Conservation (phyloP, 2,329 filamentous ascomycete species). For the Fusarium nematophilum region DNA sequence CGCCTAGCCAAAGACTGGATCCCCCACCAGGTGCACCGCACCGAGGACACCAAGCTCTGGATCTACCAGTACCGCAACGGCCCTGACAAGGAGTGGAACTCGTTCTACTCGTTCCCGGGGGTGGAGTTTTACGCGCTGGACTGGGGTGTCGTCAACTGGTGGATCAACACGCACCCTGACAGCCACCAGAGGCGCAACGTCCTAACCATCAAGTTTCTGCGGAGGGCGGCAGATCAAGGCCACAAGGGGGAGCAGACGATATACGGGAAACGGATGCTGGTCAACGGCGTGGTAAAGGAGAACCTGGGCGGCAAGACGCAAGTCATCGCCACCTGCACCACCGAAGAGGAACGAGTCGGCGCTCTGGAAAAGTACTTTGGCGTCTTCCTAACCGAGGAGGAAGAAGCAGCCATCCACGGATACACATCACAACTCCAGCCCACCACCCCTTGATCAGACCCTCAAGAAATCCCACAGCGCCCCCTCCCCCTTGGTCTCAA, state of each 20-base stretch:
- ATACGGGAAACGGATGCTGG: slow-evolving; percentile 41
- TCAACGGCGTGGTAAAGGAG: slow-evolving; percentile 37
- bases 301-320: slow-evolving; percentile 38
- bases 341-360: slow-evolving; percentile 59
- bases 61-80: slow-evolving; percentile 70
- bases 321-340: slow-evolving; percentile 46
- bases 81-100: slow-evolving; percentile 63
- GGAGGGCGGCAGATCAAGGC: slow-evolving; percentile 53
- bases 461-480: slow-evolving; percentile 48
- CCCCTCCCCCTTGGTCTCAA: slow-evolving; percentile 42
- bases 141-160: slow-evolving; percentile 70
- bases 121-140: slow-evolving; percentile 65
- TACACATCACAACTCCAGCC: slow-evolving; percentile 14
- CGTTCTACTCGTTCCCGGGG: slow-evolving; percentile 74
- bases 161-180: slow-evolving; percentile 59
- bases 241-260: slow-evolving; percentile 40
- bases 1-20: slow-evolving; percentile 63
- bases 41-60: slow-evolving; percentile 63
- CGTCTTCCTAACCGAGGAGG: slow-evolving; percentile 54
- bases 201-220: slow-evolving; percentile 64
- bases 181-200: slow-evolving; percentile 66
- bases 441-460: not conserved
- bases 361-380: slow-evolving; percentile 62
- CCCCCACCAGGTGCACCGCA: slow-evolving; percentile 52
- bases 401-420: slow-evolving; percentile 19